These are phyloP conservation scores for Leishmania mexicana DNA, from an alignment of 208 protist species.

Conservation along the genomic window DNA sequence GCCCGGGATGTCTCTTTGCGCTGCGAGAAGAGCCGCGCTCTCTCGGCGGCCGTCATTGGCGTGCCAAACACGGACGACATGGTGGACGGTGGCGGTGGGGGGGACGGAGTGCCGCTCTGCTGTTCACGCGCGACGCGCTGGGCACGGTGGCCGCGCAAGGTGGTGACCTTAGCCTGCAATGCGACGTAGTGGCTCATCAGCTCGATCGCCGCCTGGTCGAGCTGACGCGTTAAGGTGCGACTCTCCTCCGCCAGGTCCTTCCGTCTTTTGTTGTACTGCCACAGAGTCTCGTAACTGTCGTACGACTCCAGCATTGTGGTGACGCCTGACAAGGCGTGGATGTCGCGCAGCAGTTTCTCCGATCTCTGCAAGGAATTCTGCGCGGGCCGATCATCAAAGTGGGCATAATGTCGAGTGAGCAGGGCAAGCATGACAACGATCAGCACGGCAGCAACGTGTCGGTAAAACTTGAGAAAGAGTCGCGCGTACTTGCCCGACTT, in stretches of 20 bases:
- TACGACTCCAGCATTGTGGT: constrained; percentile 25
- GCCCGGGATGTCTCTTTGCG: not conserved
- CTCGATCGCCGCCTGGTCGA: constrained; percentile 49
- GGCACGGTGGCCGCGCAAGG: constrained; percentile 50
- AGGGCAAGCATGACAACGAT: constrained; percentile 29
- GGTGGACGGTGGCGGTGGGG: constrained; percentile 7
- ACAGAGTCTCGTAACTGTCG: constrained; percentile 29
- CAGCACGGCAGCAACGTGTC: constrained; percentile 22
- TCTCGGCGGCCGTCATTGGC: not conserved
- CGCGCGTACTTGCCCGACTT: not conserved
- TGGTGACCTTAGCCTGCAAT: constrained; percentile 49
- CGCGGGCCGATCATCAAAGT: not conserved
- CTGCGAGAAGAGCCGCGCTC: constrained; percentile 1
- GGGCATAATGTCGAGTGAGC: constrained; percentile 5
- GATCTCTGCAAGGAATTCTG: constrained; percentile 15
- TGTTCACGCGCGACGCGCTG: constrained; percentile 32
- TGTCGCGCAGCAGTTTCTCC: constrained; percentile 28
- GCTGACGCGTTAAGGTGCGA: constrained; percentile 23
- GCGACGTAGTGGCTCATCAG: constrained; percentile 58
- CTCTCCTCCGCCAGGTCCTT: constrained; percentile 27
- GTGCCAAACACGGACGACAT: constrained; percentile 23
- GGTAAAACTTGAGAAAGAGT: constrained; percentile 14
- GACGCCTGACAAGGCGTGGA: constrained; percentile 12
- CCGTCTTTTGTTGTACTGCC: constrained; percentile 24
- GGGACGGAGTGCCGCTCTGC: constrained; percentile 16